Evolutionary conservation across 352 stramenopile genomes (phyloP).

Genomic region (Pythium folliculosum): DNA sequence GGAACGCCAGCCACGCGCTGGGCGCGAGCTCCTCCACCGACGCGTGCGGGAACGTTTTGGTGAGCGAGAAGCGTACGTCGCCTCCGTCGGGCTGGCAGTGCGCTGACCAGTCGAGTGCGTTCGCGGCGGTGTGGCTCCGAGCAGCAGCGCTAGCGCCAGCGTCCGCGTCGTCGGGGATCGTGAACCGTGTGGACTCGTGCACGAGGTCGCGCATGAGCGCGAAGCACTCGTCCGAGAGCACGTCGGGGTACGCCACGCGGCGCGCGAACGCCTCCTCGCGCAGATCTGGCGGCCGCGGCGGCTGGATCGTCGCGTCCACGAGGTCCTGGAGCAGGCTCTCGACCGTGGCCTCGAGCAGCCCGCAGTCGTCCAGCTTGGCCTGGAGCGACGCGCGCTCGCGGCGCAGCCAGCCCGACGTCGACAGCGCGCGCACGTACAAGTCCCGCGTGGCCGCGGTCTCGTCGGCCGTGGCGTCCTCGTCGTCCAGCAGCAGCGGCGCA

Average conservation of each 20-base stretch:
- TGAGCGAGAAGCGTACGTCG: constrained; percentile 32
- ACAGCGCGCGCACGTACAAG: constrained; percentile 30
- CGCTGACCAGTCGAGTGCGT: constrained; percentile 23
- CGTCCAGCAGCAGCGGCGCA: neutral
- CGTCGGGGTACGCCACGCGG: constrained; percentile 22
- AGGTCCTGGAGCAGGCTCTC: constrained; percentile 32
- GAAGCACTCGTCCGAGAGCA: constrained; percentile 32
- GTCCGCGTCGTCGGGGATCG: constrained; percentile 4
- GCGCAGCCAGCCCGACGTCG: constrained; percentile 26
- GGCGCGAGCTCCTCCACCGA: constrained; percentile 25
- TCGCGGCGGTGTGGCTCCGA: neutral
- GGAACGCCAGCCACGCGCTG: constrained; percentile 30
- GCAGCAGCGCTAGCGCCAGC: neutral
- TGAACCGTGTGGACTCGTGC: constrained; percentile 29
- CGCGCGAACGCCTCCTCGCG: neutral
- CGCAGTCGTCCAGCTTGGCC: constrained; percentile 28
- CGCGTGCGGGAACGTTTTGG: constrained; percentile 26
- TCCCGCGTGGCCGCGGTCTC: constrained; percentile 8
- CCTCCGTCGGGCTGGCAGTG: constrained; percentile 20
- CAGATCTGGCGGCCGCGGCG: neutral
- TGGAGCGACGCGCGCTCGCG: constrained; percentile 28
- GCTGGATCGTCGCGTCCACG: constrained; percentile 24
- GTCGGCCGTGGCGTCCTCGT: neutral
- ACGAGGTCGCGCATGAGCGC: constrained; percentile 33
- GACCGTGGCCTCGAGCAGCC: constrained; percentile 28